Conservation (phyloP, 495 filamentous ascomycete genomes). For the Tuber brumale region DNA sequence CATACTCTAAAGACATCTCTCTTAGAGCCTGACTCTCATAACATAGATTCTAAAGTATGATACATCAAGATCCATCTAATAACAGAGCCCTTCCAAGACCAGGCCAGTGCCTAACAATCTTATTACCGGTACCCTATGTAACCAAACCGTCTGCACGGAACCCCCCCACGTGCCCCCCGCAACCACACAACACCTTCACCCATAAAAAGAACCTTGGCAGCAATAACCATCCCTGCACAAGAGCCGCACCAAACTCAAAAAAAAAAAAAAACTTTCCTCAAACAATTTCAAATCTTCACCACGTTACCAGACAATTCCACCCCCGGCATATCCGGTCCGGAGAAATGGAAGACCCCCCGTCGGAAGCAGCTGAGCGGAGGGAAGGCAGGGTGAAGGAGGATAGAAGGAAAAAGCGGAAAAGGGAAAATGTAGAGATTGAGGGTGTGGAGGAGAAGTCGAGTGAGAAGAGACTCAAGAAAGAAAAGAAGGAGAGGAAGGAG, state of each 20-base stretch:
- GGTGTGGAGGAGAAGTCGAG: conserved; percentile 42
- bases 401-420: conserved; percentile 16
- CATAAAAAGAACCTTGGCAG: too few relatives aligned
- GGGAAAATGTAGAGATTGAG: conserved; percentile 23
- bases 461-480: conserved; percentile 45
- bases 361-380: neutral
- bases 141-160: too few relatives aligned
- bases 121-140: too few relatives aligned
- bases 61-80: too few relatives aligned
- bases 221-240: neutral
- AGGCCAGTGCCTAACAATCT: too few relatives aligned
- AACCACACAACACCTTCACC: too few relatives aligned
- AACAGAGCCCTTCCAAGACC: too few relatives aligned
- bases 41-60: too few relatives aligned
- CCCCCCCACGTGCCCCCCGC: too few relatives aligned
- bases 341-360: neutral
- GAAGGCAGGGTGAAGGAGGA: conserved; percentile 1
- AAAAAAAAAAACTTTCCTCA: neutral
- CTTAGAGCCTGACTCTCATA: too few relatives aligned
- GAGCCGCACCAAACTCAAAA: neutral
- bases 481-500: conserved; percentile 40
- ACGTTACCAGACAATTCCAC: neutral
- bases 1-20: too few relatives aligned
- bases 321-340: neutral
- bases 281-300: neutral